Conservation (phyloP, 495 filamentous ascomycete species). For the Sordaria brevicollis region DNA sequence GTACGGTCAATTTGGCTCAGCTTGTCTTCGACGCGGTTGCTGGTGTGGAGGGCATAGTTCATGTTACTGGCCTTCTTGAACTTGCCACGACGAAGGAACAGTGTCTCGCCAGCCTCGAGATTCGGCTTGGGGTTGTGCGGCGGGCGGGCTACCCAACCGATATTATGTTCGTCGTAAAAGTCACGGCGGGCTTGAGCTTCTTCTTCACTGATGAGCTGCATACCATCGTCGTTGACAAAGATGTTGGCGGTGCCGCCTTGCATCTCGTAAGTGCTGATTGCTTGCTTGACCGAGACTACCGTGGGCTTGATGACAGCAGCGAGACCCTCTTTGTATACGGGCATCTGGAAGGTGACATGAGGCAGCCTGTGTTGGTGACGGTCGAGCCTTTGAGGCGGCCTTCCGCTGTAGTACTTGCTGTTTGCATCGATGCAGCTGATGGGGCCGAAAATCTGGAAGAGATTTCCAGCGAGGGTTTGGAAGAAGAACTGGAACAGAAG, state of each 20-base stretch:
- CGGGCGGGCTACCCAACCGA: conserved; percentile 52
- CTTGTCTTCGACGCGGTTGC: conserved; percentile 50
- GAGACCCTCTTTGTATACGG: conserved; percentile 67
- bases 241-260: conserved; percentile 63
- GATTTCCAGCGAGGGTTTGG: conserved; percentile 43
- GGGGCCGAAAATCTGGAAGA: conserved; percentile 51
- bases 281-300: conserved; percentile 49
- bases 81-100: conserved; percentile 51
- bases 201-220: conserved; percentile 47
- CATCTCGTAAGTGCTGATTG: conserved; percentile 58
- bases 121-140: conserved; percentile 43
- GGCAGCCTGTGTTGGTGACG: conserved; percentile 37
- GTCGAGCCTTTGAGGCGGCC: conserved; percentile 38
- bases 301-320: conserved; percentile 52
- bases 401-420: conserved; percentile 51
- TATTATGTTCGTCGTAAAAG: conserved; percentile 55
- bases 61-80: conserved; percentile 72
- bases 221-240: conserved; percentile 61
- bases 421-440: conserved; percentile 46
- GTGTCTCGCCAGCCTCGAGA: conserved; percentile 18
- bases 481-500: conserved; percentile 45
- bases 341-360: conserved; percentile 66
- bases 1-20: conserved; percentile 31
- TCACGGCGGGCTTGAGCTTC: conserved; percentile 48
- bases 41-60: conserved; percentile 55